Percentiles rank a stretch among this genome's conserved stretches.
These are phyloP conservation scores for Euclidium syriacum DNA, from an alignment of 345 rosid species.

Conservation along the genomic window DNA sequence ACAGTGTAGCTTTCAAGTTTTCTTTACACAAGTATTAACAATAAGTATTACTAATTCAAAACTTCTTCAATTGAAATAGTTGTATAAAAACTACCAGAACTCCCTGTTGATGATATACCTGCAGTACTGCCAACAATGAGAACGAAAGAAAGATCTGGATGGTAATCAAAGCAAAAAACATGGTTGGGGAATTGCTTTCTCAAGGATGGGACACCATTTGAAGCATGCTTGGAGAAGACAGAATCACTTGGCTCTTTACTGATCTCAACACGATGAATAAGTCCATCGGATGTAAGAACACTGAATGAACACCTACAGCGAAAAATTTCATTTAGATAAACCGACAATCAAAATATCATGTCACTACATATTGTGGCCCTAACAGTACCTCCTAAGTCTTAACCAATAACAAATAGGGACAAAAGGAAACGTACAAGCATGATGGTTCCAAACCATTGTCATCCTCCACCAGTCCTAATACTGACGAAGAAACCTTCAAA, in stretches of 20 bases:
- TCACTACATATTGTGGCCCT: background rate
- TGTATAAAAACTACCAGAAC: slow-evolving; percentile 51
- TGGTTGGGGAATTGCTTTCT: slow-evolving; percentile 57
- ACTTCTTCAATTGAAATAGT: slow-evolving; percentile 11
- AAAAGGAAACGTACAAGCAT: slow-evolving; percentile 53
- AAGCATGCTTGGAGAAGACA: slow-evolving; percentile 37
- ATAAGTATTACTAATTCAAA: background rate
- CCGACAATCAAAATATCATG: slow-evolving; percentile 8
- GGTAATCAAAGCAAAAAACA: slow-evolving; percentile 71
- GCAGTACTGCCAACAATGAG: slow-evolving; percentile 50
- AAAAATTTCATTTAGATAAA: slow-evolving; percentile 6
- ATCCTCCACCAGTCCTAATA: slow-evolving; percentile 61
- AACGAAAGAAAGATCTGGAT: slow-evolving; percentile 55
- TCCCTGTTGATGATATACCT: slow-evolving; percentile 35
- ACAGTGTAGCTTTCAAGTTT: background rate
- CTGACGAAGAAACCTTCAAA: slow-evolving; percentile 54
- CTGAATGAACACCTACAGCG: slow-evolving; percentile 70
- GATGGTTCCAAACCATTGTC: slow-evolving; percentile 41
- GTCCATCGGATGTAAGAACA: slow-evolving; percentile 67
- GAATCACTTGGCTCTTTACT: slow-evolving; percentile 64
- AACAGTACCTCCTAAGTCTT: slow-evolving; percentile 11
- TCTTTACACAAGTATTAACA: background rate
- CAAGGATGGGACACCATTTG: slow-evolving; percentile 33
- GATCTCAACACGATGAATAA: slow-evolving; percentile 57
- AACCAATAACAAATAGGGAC: background rate